Evolutionary conservation across 805 yeast species (phyloP), one percentile per base, ranked within the genome.

Genomic region (Huiozyma sinensis): DNA sequence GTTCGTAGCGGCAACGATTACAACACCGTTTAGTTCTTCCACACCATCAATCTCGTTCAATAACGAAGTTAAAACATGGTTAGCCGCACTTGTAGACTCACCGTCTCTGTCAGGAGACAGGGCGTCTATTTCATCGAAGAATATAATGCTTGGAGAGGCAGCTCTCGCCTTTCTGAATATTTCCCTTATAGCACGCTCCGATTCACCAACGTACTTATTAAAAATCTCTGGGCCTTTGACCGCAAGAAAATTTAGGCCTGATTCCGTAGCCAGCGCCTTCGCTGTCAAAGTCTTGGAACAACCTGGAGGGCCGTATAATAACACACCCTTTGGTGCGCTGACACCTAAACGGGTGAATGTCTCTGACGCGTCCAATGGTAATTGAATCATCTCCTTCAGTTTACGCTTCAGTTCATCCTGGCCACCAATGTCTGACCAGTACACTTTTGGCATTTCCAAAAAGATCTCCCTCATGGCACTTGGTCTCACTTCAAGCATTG

Each of bases 251-350:
- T 90, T 90, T 41, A 90, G 73, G 0, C 97, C 97, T 1, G 96
- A 83, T 64, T 90, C 98, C 0, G 95, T 84, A 0, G 97, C 97
- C 30, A 90, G 66, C 0, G 97, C 97, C 57, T 90, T 90, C 1
- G 97, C 97, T 0, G 95, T 86, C 48, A 90, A 65, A 0, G 98
- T 90, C 56, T 90, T 90, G 8, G 97, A 89, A 67, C 97, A 90
- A 11, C 98, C 98, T 0, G 98, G 97, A 1, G 99, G 99, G 0
- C 99, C 99, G 62, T 92, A 92, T 17, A 92, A 68, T 39, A 92
- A 64, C 1, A 92, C 83, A 33, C 99, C 99, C 52, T 86, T 83
- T 3, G 99, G 99, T 0, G 97, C 88, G 37, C 76, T 69, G 4
- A 92, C 81, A 0, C 97, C 97, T 10, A 92, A 69, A 36, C 74